Evolutionary conservation across 2,329 filamentous ascomycete species (phyloP), one percentile per base, ranked within the genome.

Genomic region (Leptographium wingfieldii): DNA sequence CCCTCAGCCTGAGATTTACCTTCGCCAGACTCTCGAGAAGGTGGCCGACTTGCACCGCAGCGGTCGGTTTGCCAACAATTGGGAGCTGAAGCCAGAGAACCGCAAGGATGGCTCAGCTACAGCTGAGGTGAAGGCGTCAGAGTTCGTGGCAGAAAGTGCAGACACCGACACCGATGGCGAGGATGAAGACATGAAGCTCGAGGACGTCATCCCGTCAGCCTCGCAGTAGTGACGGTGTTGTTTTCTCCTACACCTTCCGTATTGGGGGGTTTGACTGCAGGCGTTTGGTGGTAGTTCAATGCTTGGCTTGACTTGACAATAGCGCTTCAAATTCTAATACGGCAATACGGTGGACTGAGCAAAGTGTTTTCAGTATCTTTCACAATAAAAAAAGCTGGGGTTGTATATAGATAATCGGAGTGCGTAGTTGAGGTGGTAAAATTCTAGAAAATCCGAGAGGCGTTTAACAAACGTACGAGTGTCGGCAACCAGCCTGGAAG

Each of bases 1-100:
- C 48, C 82, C 86, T 62, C 94, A 99, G 73, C 94, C 94, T 1
- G 94, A 97, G 70, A 85, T 87, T n/a, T 97, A 92, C 71, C 82
- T 99, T 63, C 90, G 92, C 59, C 84, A 94, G 69, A 87, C 86
- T 0, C 75, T 99, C 65, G 87, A 92, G 63, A 85, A 90, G 68
- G 83, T 97, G 62, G 92, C 90, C 0, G 83, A 88, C 25, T 75
- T 96, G 62, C 86, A 95, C 70, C 89, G 91, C 72, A 86, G 84
- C 55, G 92, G 92, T 31, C 81, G 84, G 3, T 96, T 95, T 69
- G 87, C 89, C 57, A 92, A 91, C 70, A 86, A 87, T 65, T 97
- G 91, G 85, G 86, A 86, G 66, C 74, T 96, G 60, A 90, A 87
- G 70, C 78, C 82, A 2, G 86, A 90, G 69, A 87, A 87, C 60